Evolutionary conservation across 441 rosid genomes (phyloP).

Genomic region (Breynia disticha): DNA sequence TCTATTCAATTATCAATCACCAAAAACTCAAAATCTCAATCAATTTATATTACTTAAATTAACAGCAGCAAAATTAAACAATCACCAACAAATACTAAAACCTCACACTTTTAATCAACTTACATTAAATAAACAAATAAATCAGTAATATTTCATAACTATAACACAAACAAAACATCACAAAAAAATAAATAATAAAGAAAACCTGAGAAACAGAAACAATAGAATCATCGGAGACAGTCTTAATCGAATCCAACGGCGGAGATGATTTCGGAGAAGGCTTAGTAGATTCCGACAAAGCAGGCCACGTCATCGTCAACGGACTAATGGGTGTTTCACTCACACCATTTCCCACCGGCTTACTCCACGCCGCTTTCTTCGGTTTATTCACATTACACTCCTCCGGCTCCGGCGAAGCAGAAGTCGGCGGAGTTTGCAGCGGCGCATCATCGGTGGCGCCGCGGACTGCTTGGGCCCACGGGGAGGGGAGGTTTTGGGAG

Average conservation of each 20-base stretch:
- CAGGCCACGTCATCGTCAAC: slow-evolving; percentile 72
- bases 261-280: slow-evolving; percentile 39
- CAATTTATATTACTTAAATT: no score
- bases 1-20: no score
- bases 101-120: no score
- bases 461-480: slow-evolving; percentile 11
- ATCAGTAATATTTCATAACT: no score
- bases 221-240: slow-evolving; percentile 48
- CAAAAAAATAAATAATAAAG: no score
- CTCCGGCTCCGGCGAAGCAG: slow-evolving; percentile 16
- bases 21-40: background rate
- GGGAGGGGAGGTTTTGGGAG: background rate
- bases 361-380: slow-evolving; percentile 53
- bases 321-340: slow-evolving; percentile 39
- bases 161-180: no score
- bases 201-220: no score
- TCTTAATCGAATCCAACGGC: slow-evolving; percentile 43
- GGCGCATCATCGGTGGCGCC: no score
- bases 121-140: no score
- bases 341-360: slow-evolving; percentile 29
- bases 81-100: background rate
- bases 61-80: background rate
- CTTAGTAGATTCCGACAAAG: slow-evolving; percentile 60
- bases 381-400: slow-evolving; percentile 15
- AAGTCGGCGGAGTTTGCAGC: no score